phyloP scores from a whole-genome alignment of 176 grass and related monocot species.

The maize (Zea mays) region Zm-B73-REFERENCE-NAM-5.0 NC_050105.1:141388501-141389000 shows the following conservation, averaged over 20 bases:
- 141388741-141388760: slow-evolving; percentile 20
- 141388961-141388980: slow-evolving; percentile 88
- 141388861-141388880: slow-evolving; percentile 68
- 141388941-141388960: slow-evolving; percentile 82
- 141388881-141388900: slow-evolving; percentile 77
- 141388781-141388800: slow-evolving; percentile 61
- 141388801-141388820: slow-evolving; percentile 43
- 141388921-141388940: slow-evolving; percentile 90
- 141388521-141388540: no score
- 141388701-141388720: no score
- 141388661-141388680: no score
- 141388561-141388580: no score
- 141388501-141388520: no score
- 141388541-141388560: no score
- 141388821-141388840: slow-evolving; percentile 48
- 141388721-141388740: no score
- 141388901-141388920: slow-evolving; percentile 73
- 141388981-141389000: slow-evolving; percentile 86
- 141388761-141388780: slow-evolving; percentile 64
- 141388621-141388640: slow-evolving; percentile 91
- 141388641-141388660: slow-evolving; percentile 64
- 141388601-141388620: no score
- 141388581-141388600: no score
- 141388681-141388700: no score
- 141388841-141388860: slow-evolving; percentile 17